Conservation (phyloP, 768 basidiomycete genomes). For the Agaricus sinodeliciosus region DNA sequence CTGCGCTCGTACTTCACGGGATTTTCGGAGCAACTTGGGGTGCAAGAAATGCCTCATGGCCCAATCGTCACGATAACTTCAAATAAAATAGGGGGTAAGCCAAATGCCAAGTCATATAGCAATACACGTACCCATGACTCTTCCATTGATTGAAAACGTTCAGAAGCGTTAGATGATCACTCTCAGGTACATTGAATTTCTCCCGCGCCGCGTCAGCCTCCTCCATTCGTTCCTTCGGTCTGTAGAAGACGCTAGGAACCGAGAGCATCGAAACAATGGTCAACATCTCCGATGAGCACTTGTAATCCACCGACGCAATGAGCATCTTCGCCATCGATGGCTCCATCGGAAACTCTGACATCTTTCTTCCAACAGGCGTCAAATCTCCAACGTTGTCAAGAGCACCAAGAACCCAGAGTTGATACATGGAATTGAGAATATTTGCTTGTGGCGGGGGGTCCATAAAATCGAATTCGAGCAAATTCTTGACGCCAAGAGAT, state of each 20-base stretch:
- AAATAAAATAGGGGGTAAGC: constrained; percentile 2
- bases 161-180: constrained; percentile 90
- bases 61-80: constrained; percentile 91
- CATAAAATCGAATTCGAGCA: constrained; percentile 99
- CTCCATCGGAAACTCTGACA: constrained; percentile 99
- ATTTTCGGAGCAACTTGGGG: constrained; percentile 91
- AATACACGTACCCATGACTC: constrained; percentile 67
- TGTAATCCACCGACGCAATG: constrained; percentile 89
- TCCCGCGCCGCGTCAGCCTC: constrained; percentile 96
- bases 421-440: constrained; percentile 99
- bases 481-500: constrained; percentile 93
- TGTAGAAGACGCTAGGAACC: constrained; percentile 95
- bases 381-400: constrained; percentile 97
- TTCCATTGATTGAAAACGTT: constrained; percentile 99
- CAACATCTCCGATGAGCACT: constrained; percentile 92
- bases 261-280: constrained; percentile 99
- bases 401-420: constrained; percentile 97
- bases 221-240: constrained; percentile 95
- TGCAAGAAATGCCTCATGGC: constrained; percentile 92
- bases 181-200: constrained; percentile 98
- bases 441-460: constrained; percentile 99
- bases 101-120: background rate
- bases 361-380: constrained; percentile 87
- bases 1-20: constrained; percentile 90
- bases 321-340: constrained; percentile 99